Conservation (phyloP, 352 stramenopile species). For the Phytophthora macrochlamydospora region DNA sequence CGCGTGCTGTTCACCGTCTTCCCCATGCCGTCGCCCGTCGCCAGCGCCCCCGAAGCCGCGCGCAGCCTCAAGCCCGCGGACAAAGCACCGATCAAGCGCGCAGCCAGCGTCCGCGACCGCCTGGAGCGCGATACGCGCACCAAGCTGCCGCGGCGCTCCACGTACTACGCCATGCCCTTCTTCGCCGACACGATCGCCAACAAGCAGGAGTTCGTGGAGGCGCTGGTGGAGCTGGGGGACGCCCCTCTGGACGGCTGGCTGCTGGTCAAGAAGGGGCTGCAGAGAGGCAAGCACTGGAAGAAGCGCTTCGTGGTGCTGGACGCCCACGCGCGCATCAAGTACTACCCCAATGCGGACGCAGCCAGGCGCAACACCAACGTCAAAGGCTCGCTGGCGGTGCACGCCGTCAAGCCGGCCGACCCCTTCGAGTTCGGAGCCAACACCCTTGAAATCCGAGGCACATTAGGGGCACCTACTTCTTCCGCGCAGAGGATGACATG, state of each 20-base stretch:
- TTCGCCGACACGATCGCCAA: constrained; percentile 75
- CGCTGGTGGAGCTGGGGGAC: constrained; percentile 69
- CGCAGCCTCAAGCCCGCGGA: constrained; percentile 18
- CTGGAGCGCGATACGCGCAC: constrained; percentile 65
- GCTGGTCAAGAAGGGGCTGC: constrained; percentile 75
- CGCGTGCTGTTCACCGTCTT: constrained; percentile 65
- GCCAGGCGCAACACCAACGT: constrained; percentile 80
- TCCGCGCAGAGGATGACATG: constrained; percentile 80
- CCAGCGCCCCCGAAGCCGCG: constrained; percentile 2
- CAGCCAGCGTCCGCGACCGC: constrained; percentile 59
- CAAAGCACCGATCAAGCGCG: constrained; percentile 26
- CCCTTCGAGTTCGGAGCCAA: constrained; percentile 76
- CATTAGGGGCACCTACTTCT: constrained; percentile 84
- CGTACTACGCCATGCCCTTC: constrained; percentile 83
- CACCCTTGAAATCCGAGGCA: constrained; percentile 78
- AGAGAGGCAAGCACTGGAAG: constrained; percentile 83
- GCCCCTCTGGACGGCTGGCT: constrained; percentile 76
- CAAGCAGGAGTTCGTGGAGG: constrained; percentile 81
- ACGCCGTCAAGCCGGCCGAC: constrained; percentile 76
- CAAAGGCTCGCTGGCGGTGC: constrained; percentile 77
- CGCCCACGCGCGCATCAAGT: constrained; percentile 76
- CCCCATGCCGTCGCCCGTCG: constrained; percentile 19
- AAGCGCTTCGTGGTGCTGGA: constrained; percentile 84
- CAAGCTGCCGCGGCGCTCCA: constrained; percentile 59
- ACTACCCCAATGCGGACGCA: constrained; percentile 78